Evolutionary conservation across 805 yeast species (phyloP), one percentile per base, ranked within the genome.

Genomic region (Jamesozyma jinghongensis): DNA sequence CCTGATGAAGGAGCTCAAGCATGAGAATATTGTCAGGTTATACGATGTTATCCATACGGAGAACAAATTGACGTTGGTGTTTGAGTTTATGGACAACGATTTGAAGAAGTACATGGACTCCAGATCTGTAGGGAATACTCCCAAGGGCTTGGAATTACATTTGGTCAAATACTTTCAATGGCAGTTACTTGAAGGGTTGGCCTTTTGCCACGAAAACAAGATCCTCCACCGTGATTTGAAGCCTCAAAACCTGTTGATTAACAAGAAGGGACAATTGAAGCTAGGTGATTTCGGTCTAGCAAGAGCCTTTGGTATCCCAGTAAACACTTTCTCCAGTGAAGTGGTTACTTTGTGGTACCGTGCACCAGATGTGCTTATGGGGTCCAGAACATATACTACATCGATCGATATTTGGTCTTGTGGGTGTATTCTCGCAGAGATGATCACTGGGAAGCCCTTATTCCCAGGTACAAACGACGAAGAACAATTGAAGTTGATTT

Each of bases 401-500:
- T 97, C 97, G 16, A 96, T 92, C 39, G 98, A 92, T 62, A 87
- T 92, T 83, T 92, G 98, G 98, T 85, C 96, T 10, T 84, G 90
- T 46, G 98, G 98, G 13, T 88, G 97, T 59, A 92, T 92, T 36
- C 84, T 92, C 62, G 98, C 97, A 5, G 98, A 92, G 61, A 88
- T 92, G 97, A 86, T 88, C 43, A 85, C 87, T 53, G 79, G 98
- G 41, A 85, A 85, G 61, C 97, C 98, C 7, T 63, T 92, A 40
- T 90, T 92, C 66, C 95, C 97, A 0, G 98, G 98, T 5, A 96
- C 92, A 61, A 86, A 95, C 10, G 98, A 92, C 61, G 94, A 92
- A 57, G 98, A 92, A 61, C 96, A 92, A 66, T 84, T 92, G 50
- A 88, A 88, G 69, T 75, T 92, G 62, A 92, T 92, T 44, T 92